phyloP scores from a whole-genome alignment of 352 stramenopile genomes.

The Phytophthora melonis region DNA sequence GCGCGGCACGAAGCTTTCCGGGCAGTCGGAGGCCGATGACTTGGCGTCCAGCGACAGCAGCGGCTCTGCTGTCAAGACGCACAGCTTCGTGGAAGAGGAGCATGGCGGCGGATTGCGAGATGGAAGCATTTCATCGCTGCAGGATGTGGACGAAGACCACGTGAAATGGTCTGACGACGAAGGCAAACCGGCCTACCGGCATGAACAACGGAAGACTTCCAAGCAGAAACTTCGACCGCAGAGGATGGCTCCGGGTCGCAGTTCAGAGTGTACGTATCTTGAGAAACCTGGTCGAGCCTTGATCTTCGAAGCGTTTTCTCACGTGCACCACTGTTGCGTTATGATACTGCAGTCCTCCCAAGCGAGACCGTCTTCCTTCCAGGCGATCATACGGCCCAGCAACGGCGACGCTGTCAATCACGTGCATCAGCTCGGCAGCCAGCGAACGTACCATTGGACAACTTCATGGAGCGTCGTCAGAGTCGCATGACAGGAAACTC shows the following conservation, averaged over 20 bases:
- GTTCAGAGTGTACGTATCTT: constrained; percentile 36
- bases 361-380: constrained; percentile 36
- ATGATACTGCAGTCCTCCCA: constrained; percentile 29
- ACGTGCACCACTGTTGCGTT: not conserved
- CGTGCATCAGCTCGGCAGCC: constrained; percentile 18
- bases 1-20: constrained; percentile 40
- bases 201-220: constrained; percentile 1
- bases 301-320: not conserved
- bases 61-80: constrained; percentile 12
- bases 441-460: constrained; percentile 12
- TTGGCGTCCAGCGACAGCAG: constrained; percentile 14
- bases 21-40: constrained; percentile 10
- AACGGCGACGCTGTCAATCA: constrained; percentile 34
- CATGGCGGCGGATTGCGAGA: constrained; percentile 22
- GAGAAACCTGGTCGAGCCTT: not conserved
- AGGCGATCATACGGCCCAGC: constrained; percentile 27
- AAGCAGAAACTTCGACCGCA: not conserved
- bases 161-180: constrained; percentile 34
- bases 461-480: constrained; percentile 25
- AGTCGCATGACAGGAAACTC: constrained; percentile 41
- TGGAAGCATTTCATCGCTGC: constrained; percentile 29
- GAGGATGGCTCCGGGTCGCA: constrained; percentile 7
- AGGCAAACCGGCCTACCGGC: constrained; percentile 21
- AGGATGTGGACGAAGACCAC: constrained; percentile 16
- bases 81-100: constrained; percentile 15